Evolutionary conservation across 1,139 yeast genomes (phyloP).

Genomic region (Suhomyces choctaworum): DNA sequence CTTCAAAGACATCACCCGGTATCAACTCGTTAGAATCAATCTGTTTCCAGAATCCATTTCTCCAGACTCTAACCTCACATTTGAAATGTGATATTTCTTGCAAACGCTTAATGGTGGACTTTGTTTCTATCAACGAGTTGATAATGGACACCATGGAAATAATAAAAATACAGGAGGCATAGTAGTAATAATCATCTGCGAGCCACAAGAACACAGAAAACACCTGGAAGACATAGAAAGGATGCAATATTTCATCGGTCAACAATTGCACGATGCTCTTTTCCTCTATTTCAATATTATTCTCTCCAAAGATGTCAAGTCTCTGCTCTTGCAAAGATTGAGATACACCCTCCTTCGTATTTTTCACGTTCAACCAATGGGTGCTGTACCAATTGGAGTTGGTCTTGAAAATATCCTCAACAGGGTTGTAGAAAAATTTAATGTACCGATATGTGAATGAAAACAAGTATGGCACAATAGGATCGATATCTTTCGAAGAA

Average conservation of each 20-base stretch:
- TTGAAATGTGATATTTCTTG: slow-evolving; percentile 70
- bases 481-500: slow-evolving; percentile 43
- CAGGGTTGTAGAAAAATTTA: slow-evolving; percentile 78
- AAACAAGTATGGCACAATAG: slow-evolving; percentile 67
- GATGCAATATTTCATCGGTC: slow-evolving; percentile 87
- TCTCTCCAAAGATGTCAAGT: slow-evolving; percentile 69
- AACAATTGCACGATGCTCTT: slow-evolving; percentile 66
- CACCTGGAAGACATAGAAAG: slow-evolving; percentile 91
- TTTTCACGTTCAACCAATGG: slow-evolving; percentile 64
- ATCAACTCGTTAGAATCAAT: slow-evolving; percentile 78
- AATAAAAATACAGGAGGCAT: slow-evolving; percentile 86
- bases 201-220: slow-evolving; percentile 91
- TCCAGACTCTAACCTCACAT: slow-evolving; percentile 84
- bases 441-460: slow-evolving; percentile 81
- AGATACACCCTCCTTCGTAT: slow-evolving; percentile 69
- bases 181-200: slow-evolving; percentile 86
- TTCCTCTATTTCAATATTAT: slow-evolving; percentile 73
- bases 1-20: slow-evolving; percentile 94
- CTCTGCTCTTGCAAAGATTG: slow-evolving; percentile 71
- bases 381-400: slow-evolving; percentile 84
- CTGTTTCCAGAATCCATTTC: slow-evolving; percentile 93
- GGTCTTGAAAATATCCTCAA: slow-evolving; percentile 81
- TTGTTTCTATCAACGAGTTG: slow-evolving; percentile 83
- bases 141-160: slow-evolving; percentile 79
- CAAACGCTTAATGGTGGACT: slow-evolving; percentile 68